Base-by-base conservation (phyloP, 352 stramenopile genomes). In the Pythium volutum region DNA sequence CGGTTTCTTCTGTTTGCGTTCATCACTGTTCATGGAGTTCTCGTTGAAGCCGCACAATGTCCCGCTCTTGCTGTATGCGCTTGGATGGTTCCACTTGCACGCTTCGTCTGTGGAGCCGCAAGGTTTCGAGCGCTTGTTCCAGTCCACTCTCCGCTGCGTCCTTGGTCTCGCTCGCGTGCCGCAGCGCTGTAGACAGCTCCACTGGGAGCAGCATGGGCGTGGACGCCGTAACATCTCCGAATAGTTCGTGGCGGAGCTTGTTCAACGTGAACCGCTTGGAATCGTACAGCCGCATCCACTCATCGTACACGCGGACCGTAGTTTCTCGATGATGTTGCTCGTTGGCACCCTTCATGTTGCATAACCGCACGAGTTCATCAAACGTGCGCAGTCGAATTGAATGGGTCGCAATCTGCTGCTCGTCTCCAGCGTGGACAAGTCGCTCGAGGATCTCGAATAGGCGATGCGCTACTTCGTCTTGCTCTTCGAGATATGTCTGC, bases 301-400 rank as follows among this genome's bases (percentile, higher is more conserved):
- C 68, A 25, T 20, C 16, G 12, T 58, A n/a, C 4, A 75, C 18
- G 26, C 59, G 46, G 14, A 8, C 9, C 11, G 56, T 33, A 46
- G 31, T 55, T 16, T 65, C 47, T n/a, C 46, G 29, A 3, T 61
- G 15, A 43, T 25, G 67, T n/a, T 56, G 2, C 22, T 71, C 59
- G n/a, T 62, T 67, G 14, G 38, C 16, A 27, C 41, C 18, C 12
- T 61, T 64, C 0, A 47, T 33, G 14, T 72, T 52, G 15, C 45
- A 39, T 15, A 72, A 22, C 4, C 68, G 68, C 47, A 63, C 64
- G 20, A 75, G 51, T 22, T 72, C 64, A 29, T 75, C 64, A 39
- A 75, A 75, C 20, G 68, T 72, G 5, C 55, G 64, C 12, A 70
- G 51, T 12, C 54, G 52, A 2, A 50, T 25, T 1, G 41, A n/a